Base-by-base conservation (phyloP, 2,329 filamentous ascomycete species). In the Colletotrichum eremochloae region DNA sequence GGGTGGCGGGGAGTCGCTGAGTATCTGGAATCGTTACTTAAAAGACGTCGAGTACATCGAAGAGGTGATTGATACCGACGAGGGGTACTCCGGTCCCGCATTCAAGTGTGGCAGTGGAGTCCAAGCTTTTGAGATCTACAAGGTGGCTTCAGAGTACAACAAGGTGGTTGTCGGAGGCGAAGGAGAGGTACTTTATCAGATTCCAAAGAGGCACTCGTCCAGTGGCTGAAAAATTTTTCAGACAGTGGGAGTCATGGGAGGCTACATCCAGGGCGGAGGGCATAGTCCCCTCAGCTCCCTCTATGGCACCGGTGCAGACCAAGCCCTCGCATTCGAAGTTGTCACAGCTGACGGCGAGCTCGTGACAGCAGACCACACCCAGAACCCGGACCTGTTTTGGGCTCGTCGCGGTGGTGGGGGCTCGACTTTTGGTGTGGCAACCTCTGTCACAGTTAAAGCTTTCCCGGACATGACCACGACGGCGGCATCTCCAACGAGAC, bases 371-470 rank as follows among this genome's bases (percentile, higher is more conserved):
- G 85, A 82, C 3, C 82, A 81, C 0, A 76, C 76, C 0, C 73
- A 85, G 31, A 87, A 92, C 73, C 69, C 81, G 0, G 90, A 92
- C 62, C 81, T 92, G 0, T 92, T 89, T 80, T 93, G 90, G 90
- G 91, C 90, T 1, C 79, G 91, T 1, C 82, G 83, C 38, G 89
- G 89, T 3, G 89, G 90, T 0, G 90, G 90, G 1, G 87, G 85
- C 20, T 70, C 67, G 15, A 70, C 67, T 0, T 70, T 70, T 55
- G 62, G 62, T 11, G 44, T 70, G 1, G 63, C 67, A 12, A 67
- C 56, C 20, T 70, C 67, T 7, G 67, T 70, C 20, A 70, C 67
- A 1, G 67, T 70, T 29, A 70, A 70, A 3, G 63, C 63, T 1
- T 70, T 70, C 36, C 62, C 62, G 0, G 67, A 70, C 8, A 4